Base-by-base conservation (phyloP, 441 rosid species). In the Pelargonium citronellum region DNA sequence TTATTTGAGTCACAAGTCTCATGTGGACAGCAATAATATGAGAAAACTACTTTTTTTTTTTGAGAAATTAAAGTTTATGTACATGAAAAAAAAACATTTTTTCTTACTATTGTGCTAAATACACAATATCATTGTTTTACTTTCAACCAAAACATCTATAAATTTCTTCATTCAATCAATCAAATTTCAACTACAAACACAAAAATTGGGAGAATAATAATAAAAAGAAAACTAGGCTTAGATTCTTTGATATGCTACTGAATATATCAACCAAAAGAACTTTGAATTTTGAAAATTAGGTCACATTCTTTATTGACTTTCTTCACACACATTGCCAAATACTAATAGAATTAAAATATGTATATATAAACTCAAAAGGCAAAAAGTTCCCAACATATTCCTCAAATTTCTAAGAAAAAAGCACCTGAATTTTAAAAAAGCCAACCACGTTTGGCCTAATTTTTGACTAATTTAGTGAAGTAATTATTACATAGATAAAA, bases 21-120 rank as follows among this genome's bases (percentile, higher is more conserved):
- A 51, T 51, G 58, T 12, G 58, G 58, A 47, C 53, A 47, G 53
- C 53, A 47, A 47, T 47, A 47, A 51, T 51, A n/a, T 51, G 58
- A 16, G 58, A 12, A 51, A n/a, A 30, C 58, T 51, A n/a, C 15
- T 51, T 19, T 12, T 24, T 22, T 22, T 22, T 22, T 22, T 22
- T 22, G 6, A 30, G 37, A 30, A 30, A 30, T 30, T 30, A 30
- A 30, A 30, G 37, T 3, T 30, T 30, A 30, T 30, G 37, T 30
- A 30, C 37, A 30, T 30, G 37, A 30, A 30, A 30, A 30, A 30
- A 3, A 30, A 30, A 30, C 37, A 3, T 30, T 30, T 30, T 30
- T 4, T 30, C 6, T 30, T 30, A 22, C 24, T 22, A 22, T 22
- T 22, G 24, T 22, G 24, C 24, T n/a, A 24, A 24, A 24, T 24